Percentiles rank a stretch among this genome's conserved stretches.
phyloP scores from a whole-genome alignment of 176 grass and related monocot genomes.

The Areca catechu region DNA sequence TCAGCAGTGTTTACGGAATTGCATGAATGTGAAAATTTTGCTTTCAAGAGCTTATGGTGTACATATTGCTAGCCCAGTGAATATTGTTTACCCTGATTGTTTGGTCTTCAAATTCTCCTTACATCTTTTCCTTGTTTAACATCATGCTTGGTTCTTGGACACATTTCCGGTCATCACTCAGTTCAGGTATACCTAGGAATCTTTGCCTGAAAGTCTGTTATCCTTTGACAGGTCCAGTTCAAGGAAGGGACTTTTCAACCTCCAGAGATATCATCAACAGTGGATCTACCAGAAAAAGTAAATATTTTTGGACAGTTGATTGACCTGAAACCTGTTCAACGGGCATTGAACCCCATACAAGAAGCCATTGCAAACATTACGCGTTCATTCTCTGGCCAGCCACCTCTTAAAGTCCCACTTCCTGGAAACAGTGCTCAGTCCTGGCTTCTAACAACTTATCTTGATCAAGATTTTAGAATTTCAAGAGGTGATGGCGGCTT shows the following conservation, averaged over 20 bases:
- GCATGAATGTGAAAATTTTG: no score
- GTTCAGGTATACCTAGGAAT: no score
- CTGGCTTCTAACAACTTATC: constrained; percentile 89
- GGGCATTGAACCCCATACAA: constrained; percentile 51
- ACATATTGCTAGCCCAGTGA: no score
- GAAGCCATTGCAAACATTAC: constrained; percentile 54
- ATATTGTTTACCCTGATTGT: no score
- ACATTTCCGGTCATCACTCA: no score
- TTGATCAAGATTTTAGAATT: constrained; percentile 82
- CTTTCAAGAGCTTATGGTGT: no score
- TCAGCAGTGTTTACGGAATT: no score
- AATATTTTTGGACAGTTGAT: constrained; percentile 85
- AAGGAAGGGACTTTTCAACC: constrained; percentile 80
- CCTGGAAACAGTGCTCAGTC: constrained; percentile 46
- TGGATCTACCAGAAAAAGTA: constrained; percentile 59
- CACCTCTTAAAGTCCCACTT: constrained; percentile 60
- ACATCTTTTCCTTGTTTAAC: no score
- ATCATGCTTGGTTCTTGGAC: no score
- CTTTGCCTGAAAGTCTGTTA: no score
- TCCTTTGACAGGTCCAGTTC: constrained; percentile 55
- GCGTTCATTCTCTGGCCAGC: constrained; percentile 63
- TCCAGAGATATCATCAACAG: constrained; percentile 45
- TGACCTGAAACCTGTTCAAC: constrained; percentile 54
- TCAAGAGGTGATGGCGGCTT: constrained; percentile 83
- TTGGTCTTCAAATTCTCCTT: no score